Evolutionary conservation across 768 basidiomycete genomes (phyloP).

Genomic region (Kwoniella bestiolae): DNA sequence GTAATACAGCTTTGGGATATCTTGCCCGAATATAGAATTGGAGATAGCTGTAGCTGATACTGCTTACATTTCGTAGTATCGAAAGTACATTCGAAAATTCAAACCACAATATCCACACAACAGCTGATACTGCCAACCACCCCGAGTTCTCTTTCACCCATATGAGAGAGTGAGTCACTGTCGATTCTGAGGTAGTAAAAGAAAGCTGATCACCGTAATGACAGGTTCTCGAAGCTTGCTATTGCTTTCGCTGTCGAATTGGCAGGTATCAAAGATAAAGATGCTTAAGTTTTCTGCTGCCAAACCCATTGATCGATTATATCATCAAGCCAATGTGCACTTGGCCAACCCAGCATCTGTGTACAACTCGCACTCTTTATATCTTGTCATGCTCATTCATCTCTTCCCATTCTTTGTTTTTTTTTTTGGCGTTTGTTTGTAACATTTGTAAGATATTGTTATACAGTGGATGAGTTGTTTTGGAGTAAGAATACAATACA

Average conservation of each 20-base stretch:
- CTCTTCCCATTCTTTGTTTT: neutral
- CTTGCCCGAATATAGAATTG: too few species aligned
- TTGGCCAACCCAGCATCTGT: too few species aligned
- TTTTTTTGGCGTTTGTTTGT: neutral
- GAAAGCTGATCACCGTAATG: neutral
- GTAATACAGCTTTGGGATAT: too few species aligned
- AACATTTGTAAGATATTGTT: neutral
- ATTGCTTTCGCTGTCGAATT: constrained; percentile 79
- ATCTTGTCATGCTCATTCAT: neutral
- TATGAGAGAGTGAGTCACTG: constrained; percentile 70
- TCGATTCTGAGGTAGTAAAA: too few species aligned
- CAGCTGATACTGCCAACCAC: constrained; percentile 78
- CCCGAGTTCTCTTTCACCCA: constrained; percentile 87
- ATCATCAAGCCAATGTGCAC: too few species aligned
- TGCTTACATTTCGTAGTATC: constrained; percentile 30
- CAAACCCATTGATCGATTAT: too few species aligned
- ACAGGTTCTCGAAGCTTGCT: constrained; percentile 74
- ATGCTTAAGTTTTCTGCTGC: too few species aligned
- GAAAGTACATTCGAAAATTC: constrained; percentile 58
- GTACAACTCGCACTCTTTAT: neutral
- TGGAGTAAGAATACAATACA: neutral
- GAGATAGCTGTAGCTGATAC: constrained; percentile 63
- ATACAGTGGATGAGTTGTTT: neutral
- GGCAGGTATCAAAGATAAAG: constrained; percentile 61
- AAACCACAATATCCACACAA: constrained; percentile 80